Percentiles rank a stretch among this genome's conserved stretches.
Evolutionary conservation across 176 grass and related monocot genomes (phyloP).

Genomic region (Typha latifolia): DNA sequence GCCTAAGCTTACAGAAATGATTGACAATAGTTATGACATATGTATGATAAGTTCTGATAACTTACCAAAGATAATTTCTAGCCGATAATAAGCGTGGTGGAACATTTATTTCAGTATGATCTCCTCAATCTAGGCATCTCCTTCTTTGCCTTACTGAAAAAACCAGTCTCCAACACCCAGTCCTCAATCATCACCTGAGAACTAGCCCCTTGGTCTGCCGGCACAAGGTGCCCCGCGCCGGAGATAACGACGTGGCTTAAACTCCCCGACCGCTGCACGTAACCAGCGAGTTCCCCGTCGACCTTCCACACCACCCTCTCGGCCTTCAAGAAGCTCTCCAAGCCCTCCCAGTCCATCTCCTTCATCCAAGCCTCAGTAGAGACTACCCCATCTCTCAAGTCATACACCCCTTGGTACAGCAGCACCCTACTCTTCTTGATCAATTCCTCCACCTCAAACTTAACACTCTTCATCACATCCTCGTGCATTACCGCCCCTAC

Average conservation of each 20-base stretch:
- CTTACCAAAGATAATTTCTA: no score
- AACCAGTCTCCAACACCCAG: constrained; percentile 46
- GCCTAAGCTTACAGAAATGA: no score
- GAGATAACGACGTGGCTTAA: constrained; percentile 40
- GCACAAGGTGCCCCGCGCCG: constrained; percentile 54
- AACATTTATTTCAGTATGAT: neutral
- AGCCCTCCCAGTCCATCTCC: constrained; percentile 47
- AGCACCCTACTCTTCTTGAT: constrained; percentile 11
- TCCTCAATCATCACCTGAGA: constrained; percentile 70
- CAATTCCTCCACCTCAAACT: constrained; percentile 24
- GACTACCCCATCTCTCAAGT: constrained; percentile 38
- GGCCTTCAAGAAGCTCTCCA: constrained; percentile 37
- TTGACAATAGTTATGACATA: no score
- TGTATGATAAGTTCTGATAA: no score
- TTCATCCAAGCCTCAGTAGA: constrained; percentile 53
- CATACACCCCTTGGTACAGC: constrained; percentile 45
- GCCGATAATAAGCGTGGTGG: no score
- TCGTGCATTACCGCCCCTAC: constrained; percentile 20
- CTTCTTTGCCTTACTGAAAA: constrained; percentile 10
- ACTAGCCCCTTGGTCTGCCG: constrained; percentile 29
- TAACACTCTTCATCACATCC: constrained; percentile 68
- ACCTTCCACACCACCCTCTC: constrained; percentile 48
- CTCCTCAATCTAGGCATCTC: neutral
- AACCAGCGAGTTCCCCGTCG: constrained; percentile 22
- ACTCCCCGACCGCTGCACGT: constrained; percentile 31